Conservation (phyloP, 1,284 basidiomycete genomes). For the Cryptococcus floricola region DNA sequence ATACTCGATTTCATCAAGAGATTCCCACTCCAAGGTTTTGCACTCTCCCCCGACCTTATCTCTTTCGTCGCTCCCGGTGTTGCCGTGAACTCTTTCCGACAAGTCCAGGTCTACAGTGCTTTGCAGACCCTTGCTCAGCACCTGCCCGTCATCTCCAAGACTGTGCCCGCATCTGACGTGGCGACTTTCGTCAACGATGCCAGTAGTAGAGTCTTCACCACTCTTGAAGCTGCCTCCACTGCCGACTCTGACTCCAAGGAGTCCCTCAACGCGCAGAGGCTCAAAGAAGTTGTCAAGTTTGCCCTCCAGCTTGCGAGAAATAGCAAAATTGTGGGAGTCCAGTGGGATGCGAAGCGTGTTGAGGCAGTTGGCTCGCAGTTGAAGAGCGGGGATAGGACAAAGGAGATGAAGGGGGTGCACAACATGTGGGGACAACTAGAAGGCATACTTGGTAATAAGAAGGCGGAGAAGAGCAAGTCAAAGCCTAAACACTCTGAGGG, state of each 20-base stretch:
- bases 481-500: background rate
- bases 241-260: slow-evolving; percentile 10
- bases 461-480: slow-evolving; percentile 22
- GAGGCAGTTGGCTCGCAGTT: slow-evolving; percentile 48
- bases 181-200: slow-evolving; percentile 54
- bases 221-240: slow-evolving; percentile 54
- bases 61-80: slow-evolving; percentile 52
- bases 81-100: slow-evolving; percentile 70
- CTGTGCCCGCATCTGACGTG: slow-evolving; percentile 48
- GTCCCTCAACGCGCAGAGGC: slow-evolving; percentile 60
- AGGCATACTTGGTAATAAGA: slow-evolving; percentile 40
- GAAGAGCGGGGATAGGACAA: slow-evolving; percentile 52
- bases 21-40: slow-evolving; percentile 66
- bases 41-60: slow-evolving; percentile 59
- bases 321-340: slow-evolving; percentile 52
- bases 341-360: slow-evolving; percentile 55
- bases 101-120: slow-evolving; percentile 69
- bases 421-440: slow-evolving; percentile 54
- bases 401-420: slow-evolving; percentile 52
- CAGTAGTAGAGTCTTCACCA: slow-evolving; percentile 57
- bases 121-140: slow-evolving; percentile 65
- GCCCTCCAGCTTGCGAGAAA: slow-evolving; percentile 64
- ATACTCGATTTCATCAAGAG: slow-evolving; percentile 74
- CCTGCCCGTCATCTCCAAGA: slow-evolving; percentile 55
- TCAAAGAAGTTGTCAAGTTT: slow-evolving; percentile 77